phyloP scores from a whole-genome alignment of 441 rosid genomes.

The Euphorbia schlechtendalii region DNA sequence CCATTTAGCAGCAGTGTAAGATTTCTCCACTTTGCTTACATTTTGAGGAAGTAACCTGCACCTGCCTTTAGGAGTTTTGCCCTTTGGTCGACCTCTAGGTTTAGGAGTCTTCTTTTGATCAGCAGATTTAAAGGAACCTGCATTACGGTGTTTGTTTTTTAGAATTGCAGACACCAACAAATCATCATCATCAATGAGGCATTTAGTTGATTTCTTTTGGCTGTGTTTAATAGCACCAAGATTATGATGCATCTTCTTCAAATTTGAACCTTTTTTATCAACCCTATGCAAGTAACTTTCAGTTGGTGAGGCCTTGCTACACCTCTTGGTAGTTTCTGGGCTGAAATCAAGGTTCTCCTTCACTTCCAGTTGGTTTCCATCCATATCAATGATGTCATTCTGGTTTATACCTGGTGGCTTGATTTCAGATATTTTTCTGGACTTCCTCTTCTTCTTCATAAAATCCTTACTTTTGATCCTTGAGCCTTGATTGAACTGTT shows the following conservation, averaged over 20 bases:
- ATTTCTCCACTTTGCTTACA: conserved; percentile 41
- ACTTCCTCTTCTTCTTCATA: conserved; percentile 58
- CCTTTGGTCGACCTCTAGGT: conserved; percentile 40
- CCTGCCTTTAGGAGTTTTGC: conserved; percentile 46
- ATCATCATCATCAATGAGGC: conserved; percentile 61
- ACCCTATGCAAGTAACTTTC: conserved; percentile 23
- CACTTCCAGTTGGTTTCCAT: conserved; percentile 23
- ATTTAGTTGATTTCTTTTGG: conserved; percentile 38
- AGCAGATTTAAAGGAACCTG: conserved; percentile 29
- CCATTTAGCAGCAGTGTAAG: conserved; percentile 36
- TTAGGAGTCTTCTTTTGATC: conserved; percentile 41
- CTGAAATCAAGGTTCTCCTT: conserved; percentile 21
- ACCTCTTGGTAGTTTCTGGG: conserved; percentile 18
- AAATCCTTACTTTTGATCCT: conserved; percentile 26
- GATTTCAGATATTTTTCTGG: conserved; percentile 64
- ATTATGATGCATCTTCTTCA: conserved; percentile 29
- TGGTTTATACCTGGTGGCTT: conserved; percentile 33
- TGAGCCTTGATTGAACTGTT: conserved; percentile 34
- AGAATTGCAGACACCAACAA: conserved; percentile 53
- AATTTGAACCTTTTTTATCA: conserved; percentile 28
- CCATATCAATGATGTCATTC: conserved; percentile 20
- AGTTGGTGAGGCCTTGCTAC: conserved; percentile 21
- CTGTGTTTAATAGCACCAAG: conserved; percentile 31
- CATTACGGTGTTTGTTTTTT: conserved; percentile 43
- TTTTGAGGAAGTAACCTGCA: conserved; percentile 67